Conservation (phyloP, 345 rosid genomes). For the Psidium guajava region DNA sequence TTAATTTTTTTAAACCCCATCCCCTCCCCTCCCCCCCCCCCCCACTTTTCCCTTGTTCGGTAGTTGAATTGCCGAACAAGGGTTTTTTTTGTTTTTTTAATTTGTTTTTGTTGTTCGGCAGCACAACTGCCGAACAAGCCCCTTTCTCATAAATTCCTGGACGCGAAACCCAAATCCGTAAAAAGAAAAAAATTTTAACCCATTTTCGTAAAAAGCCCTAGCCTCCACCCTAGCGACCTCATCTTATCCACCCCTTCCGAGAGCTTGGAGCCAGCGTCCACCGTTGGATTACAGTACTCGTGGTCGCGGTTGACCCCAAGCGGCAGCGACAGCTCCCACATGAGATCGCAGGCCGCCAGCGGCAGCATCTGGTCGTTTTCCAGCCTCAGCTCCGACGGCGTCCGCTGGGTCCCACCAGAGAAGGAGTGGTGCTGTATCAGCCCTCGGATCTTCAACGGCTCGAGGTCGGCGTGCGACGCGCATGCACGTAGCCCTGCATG, state of each 20-base stretch:
- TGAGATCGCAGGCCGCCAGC: constrained; percentile 11
- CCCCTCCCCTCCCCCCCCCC: no score
- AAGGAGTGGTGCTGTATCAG: constrained; percentile 44
- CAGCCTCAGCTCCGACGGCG: constrained; percentile 31
- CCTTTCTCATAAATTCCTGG: no score
- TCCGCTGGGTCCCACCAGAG: constrained; percentile 38
- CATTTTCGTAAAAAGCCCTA: no score
- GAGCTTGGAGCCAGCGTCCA: constrained; percentile 9
- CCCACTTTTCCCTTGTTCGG: no score
- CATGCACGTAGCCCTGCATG: constrained; percentile 29
- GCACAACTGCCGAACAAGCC: no score
- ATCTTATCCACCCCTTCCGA: constrained; percentile 3
- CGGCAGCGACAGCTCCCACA: constrained; percentile 54
- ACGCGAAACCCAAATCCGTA: no score
- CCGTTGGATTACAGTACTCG: constrained; percentile 45
- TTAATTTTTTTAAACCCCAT: no score
- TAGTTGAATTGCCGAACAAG: no score
- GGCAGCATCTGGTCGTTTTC: constrained; percentile 18
- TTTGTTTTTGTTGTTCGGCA: no score
- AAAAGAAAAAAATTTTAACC: no score
- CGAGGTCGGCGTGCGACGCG: not conserved
- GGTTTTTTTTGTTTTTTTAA: no score
- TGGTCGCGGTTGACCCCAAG: constrained; percentile 43
- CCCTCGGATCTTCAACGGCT: constrained; percentile 49
- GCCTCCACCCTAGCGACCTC: constrained; percentile 20